phyloP scores from a whole-genome alignment of 495 filamentous ascomycete species.

The Hypoxylon cercidicola region DNA sequence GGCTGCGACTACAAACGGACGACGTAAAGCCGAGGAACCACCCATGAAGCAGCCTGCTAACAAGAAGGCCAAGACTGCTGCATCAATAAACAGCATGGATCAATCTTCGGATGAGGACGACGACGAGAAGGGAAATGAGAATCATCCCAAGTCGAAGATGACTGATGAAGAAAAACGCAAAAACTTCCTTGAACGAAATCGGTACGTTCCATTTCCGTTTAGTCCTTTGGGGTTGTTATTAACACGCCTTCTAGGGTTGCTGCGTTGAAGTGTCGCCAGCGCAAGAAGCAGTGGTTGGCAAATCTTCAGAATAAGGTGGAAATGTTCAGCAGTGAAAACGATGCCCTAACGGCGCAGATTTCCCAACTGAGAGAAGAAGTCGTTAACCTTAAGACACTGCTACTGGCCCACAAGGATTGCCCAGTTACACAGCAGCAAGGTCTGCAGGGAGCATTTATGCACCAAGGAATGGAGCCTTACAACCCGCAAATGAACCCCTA shows the following conservation, averaged over 20 bases:
- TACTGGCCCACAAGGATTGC: slow-evolving; percentile 97
- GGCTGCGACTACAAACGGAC: slow-evolving; percentile 60
- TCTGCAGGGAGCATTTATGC: slow-evolving; percentile 74
- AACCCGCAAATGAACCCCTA: slow-evolving; percentile 76
- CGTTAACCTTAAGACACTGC: slow-evolving; percentile 91
- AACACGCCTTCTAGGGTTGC: slow-evolving; percentile 73
- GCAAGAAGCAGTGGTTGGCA: slow-evolving; percentile 98
- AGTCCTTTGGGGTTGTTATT: slow-evolving; percentile 32
- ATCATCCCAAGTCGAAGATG: slow-evolving; percentile 79
- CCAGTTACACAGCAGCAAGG: slow-evolving; percentile 91
- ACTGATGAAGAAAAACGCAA: slow-evolving; percentile 98
- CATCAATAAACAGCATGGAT: slow-evolving; percentile 52
- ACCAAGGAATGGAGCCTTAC: slow-evolving; percentile 57
- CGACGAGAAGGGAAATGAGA: slow-evolving; percentile 56
- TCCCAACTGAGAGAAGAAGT: slow-evolving; percentile 87
- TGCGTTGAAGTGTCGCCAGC: slow-evolving; percentile 94
- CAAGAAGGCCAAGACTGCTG: slow-evolving; percentile 76
- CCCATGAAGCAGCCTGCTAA: slow-evolving; percentile 69
- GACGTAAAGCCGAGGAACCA: slow-evolving; percentile 84
- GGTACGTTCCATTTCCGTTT: slow-evolving; percentile 67
- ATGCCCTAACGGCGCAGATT: slow-evolving; percentile 84
- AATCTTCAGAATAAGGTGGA: slow-evolving; percentile 97
- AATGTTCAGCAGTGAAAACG: slow-evolving; percentile 89
- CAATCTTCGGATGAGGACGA: slow-evolving; percentile 65
- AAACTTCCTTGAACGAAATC: slow-evolving; percentile 96